These are phyloP conservation scores for Pyrenula aspistea DNA, from an alignment of 495 filamentous ascomycete species.

Conservation along the genomic window DNA sequence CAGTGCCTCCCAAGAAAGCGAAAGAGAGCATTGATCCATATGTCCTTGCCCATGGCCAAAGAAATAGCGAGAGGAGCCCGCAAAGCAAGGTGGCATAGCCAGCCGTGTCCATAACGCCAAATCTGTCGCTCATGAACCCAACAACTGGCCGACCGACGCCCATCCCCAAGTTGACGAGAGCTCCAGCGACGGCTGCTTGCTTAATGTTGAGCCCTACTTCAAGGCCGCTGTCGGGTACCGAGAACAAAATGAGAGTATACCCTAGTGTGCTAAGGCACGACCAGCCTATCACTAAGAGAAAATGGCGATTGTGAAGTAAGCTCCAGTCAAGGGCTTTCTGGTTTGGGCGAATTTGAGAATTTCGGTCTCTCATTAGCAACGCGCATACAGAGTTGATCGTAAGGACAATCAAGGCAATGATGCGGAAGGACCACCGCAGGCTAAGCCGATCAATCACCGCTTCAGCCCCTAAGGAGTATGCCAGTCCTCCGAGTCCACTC, in stretches of 20 bases:
- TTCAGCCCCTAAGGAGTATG: slow-evolving; percentile 37
- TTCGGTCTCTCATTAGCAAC: slow-evolving; percentile 56
- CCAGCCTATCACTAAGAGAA: slow-evolving; percentile 54
- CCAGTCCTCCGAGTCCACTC: slow-evolving; percentile 63
- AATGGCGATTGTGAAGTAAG: slow-evolving; percentile 48
- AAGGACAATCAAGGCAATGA: slow-evolving; percentile 55
- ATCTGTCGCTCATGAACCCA: slow-evolving; percentile 58
- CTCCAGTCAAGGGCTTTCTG: slow-evolving; percentile 50
- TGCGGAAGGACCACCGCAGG: slow-evolving; percentile 62
- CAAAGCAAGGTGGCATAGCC: slow-evolving; percentile 50
- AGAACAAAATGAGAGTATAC: slow-evolving; percentile 68
- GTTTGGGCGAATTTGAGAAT: slow-evolving; percentile 51
- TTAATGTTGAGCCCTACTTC: slow-evolving; percentile 51
- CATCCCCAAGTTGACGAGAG: slow-evolving; percentile 61
- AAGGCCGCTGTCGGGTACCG: slow-evolving; percentile 58
- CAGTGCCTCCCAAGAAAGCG: slow-evolving; percentile 53
- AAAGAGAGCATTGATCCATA: slow-evolving; percentile 61
- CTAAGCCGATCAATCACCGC: slow-evolving; percentile 48
- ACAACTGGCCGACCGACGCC: slow-evolving; percentile 59
- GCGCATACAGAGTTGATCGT: slow-evolving; percentile 50
- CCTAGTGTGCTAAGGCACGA: slow-evolving; percentile 61
- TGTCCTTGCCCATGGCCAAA: slow-evolving; percentile 61
- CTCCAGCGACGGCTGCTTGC: slow-evolving; percentile 59
- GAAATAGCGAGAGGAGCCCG: slow-evolving; percentile 52
- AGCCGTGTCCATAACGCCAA: slow-evolving; percentile 66